phyloP scores from a whole-genome alignment of 306 rosid species.

The Begonia loranthoides region DNA sequence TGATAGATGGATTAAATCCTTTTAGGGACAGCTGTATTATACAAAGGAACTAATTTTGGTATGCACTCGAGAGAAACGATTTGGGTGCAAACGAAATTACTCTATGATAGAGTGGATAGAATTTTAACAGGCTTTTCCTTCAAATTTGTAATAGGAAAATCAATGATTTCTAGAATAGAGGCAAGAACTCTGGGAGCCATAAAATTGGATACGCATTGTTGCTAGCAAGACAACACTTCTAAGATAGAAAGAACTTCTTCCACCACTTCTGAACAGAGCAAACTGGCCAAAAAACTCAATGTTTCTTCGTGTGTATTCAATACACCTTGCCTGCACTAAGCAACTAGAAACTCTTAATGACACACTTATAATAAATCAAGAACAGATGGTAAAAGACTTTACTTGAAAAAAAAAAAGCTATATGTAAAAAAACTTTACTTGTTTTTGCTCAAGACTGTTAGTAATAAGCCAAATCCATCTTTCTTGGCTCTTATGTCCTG shows the following conservation, averaged over 20 bases:
- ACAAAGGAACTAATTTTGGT: conserved; percentile 49
- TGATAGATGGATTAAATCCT: background rate
- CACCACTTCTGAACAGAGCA: conserved; percentile 42
- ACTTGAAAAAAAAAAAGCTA: no score
- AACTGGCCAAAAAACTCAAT: conserved; percentile 30
- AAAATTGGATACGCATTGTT: conserved; percentile 23
- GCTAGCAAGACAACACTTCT: conserved; percentile 50
- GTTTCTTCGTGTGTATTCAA: conserved; percentile 28
- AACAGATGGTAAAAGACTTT: no score
- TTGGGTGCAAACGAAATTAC: conserved; percentile 24
- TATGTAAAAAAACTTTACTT: conserved; percentile 35
- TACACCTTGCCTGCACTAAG: conserved; percentile 36
- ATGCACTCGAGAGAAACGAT: conserved; percentile 42
- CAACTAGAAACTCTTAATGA: background rate
- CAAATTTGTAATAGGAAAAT: conserved; percentile 28
- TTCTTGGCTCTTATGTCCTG: conserved; percentile 39
- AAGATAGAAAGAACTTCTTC: conserved; percentile 52
- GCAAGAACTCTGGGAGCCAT: conserved; percentile 36
- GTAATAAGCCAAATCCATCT: conserved; percentile 49
- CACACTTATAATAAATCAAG: no score
- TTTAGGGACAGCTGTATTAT: conserved; percentile 2
- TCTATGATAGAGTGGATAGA: conserved; percentile 40
- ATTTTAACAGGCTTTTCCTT: conserved; percentile 39
- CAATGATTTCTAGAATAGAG: conserved; percentile 33
- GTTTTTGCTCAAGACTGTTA: conserved; percentile 42